These are phyloP conservation scores for Lactifluus rugatus DNA, from an alignment of 768 basidiomycete genomes.

Conservation along the genomic window DNA sequence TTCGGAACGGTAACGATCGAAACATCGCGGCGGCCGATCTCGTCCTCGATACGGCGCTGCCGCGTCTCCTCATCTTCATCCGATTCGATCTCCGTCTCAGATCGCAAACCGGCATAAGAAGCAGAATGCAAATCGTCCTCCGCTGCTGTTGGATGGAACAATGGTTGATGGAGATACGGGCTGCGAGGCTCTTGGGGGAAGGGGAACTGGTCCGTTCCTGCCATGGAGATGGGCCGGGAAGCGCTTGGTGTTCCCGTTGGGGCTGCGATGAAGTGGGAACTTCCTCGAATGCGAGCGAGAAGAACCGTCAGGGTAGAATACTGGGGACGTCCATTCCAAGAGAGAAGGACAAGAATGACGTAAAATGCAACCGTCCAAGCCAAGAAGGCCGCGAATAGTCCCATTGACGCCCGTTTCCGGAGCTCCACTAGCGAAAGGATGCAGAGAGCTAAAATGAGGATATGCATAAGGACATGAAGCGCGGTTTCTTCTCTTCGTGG, in stretches of 20 bases:
- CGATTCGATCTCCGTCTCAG: constrained; percentile 39
- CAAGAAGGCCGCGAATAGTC: constrained; percentile 56
- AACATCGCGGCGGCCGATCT: constrained; percentile 73
- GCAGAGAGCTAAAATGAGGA: constrained; percentile 47
- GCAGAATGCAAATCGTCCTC: constrained; percentile 36
- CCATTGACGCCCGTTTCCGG: constrained; percentile 44
- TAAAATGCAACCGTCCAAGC: constrained; percentile 55
- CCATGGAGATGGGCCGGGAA: constrained; percentile 33
- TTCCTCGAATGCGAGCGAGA: constrained; percentile 35
- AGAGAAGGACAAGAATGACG: constrained; percentile 37
- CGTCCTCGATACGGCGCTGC: constrained; percentile 69
- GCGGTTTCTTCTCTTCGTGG: constrained; percentile 32
- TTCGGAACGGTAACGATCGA: constrained; percentile 70
- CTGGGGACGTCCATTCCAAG: constrained; percentile 50
- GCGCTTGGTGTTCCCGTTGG: constrained; percentile 29
- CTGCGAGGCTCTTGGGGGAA: constrained; percentile 38
- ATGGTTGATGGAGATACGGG: constrained; percentile 63
- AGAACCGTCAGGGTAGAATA: constrained; percentile 47
- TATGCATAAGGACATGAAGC: constrained; percentile 46
- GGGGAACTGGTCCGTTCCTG: constrained; percentile 34
- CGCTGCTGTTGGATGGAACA: constrained; percentile 39
- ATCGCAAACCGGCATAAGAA: constrained; percentile 39
- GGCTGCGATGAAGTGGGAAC: constrained; percentile 22
- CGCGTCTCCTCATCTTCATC: constrained; percentile 67
- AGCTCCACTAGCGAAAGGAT: constrained; percentile 48